These are phyloP conservation scores for Hypoxylon intermedium DNA, from an alignment of 495 filamentous ascomycete species.

Conservation along the genomic window DNA sequence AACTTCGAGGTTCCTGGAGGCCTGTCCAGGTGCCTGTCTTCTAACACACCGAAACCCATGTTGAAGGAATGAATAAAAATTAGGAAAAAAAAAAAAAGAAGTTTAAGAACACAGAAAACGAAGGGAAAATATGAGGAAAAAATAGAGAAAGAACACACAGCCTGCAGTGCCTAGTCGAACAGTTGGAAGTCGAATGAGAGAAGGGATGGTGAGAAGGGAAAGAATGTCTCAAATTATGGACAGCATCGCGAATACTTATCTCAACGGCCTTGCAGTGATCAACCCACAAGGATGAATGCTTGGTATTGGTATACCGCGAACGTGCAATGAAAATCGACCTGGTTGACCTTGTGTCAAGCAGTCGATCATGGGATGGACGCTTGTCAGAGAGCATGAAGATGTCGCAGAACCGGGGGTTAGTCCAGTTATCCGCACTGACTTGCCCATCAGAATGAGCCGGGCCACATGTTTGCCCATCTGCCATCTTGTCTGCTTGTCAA, in stretches of 20 bases:
- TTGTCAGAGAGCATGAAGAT: slow-evolving; percentile 13
- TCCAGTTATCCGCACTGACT: neutral
- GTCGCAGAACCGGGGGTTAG: slow-evolving; percentile 18
- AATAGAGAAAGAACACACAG: slow-evolving; percentile 22
- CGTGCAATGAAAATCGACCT: slow-evolving; percentile 5
- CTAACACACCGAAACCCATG: slow-evolving; percentile 37
- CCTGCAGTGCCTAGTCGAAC: slow-evolving; percentile 28
- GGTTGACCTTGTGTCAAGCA: slow-evolving; percentile 19
- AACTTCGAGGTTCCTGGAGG: slow-evolving; percentile 38
- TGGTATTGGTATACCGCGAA: slow-evolving; percentile 18
- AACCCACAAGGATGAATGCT: slow-evolving; percentile 9
- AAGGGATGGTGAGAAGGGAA: slow-evolving; percentile 7
- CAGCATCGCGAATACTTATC: slow-evolving; percentile 25
- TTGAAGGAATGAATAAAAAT: slow-evolving; percentile 1
- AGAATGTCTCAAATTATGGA: neutral
- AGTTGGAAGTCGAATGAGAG: slow-evolving; percentile 6
- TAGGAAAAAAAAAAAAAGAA: neutral
- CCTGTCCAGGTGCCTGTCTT: slow-evolving; percentile 32
- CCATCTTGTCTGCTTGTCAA: neutral
- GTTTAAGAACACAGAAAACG: neutral
- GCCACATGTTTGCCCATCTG: neutral
- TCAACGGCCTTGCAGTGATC: slow-evolving; percentile 11
- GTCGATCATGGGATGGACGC: slow-evolving; percentile 25
- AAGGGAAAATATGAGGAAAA: slow-evolving; percentile 7
- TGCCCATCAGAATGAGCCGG: neutral